Evolutionary conservation across 1,284 basidiomycete genomes (phyloP).

Genomic region (Uromyces viciae-fabae): DNA sequence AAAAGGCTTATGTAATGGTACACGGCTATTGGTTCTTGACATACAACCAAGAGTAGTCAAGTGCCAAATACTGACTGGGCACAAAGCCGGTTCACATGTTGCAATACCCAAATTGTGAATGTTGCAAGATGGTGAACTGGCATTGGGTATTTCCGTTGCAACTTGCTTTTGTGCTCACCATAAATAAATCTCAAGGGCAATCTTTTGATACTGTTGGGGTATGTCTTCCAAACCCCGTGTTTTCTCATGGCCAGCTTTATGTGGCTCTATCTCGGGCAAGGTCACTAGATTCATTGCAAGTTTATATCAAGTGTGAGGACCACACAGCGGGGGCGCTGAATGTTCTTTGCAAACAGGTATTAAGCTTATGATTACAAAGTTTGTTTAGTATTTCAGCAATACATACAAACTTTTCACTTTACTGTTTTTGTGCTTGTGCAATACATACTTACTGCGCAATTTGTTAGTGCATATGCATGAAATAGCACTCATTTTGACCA

Average conservation of each 20-base stretch:
- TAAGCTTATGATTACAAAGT: too few relatives aligned
- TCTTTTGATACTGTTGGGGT: conserved; percentile 54
- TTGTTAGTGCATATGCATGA: too few relatives aligned
- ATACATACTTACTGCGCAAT: too few relatives aligned
- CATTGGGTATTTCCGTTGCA: conserved; percentile 50
- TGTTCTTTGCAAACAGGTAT: too few relatives aligned
- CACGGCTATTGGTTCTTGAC: not conserved
- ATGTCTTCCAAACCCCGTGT: conserved; percentile 56
- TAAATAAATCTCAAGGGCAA: conserved; percentile 60
- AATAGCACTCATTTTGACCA: too few relatives aligned
- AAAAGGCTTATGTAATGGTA: not conserved
- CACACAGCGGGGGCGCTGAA: too few relatives aligned
- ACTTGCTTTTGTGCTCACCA: conserved; percentile 58
- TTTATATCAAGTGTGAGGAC: too few relatives aligned
- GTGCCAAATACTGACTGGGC: not conserved
- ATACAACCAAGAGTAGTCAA: not conserved
- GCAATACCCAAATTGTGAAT: not conserved
- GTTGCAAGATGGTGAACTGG: not conserved
- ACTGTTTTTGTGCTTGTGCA: too few relatives aligned
- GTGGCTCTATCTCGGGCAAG: conserved; percentile 58
- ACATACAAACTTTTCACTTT: too few relatives aligned
- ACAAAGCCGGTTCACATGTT: not conserved
- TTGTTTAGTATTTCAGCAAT: too few relatives aligned
- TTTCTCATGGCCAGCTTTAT: conserved; percentile 58
- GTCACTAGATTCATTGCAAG: too few relatives aligned